Base-by-base conservation (phyloP, 306 rosid genomes). In the Erythrophleum fordii region DNA sequence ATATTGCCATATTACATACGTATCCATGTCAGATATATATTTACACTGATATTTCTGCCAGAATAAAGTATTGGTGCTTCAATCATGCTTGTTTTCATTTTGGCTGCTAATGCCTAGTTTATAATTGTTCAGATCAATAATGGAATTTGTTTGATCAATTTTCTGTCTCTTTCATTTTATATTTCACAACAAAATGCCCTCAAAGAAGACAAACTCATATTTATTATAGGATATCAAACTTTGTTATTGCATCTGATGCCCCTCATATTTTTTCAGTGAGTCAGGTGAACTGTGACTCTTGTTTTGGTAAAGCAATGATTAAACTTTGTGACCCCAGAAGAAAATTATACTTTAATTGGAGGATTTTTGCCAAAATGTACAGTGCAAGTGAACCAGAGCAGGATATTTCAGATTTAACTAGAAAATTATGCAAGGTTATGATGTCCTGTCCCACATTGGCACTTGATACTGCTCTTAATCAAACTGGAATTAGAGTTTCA, bases 401-500 rank as follows among this genome's bases (percentile, higher is more conserved):
- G 37, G 89, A 91, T 5, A 29, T 81, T 68, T 73, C 84, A 10
- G 97, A 91, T 86, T 82, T 86, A 67, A 80, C 79, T 13, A 88
- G 77, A 77, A 70, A 73, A 29, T 81, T 93, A 22, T 89, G 88
- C 75, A 92, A 89, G 77, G 86, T 86, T 59, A 86, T 91, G 91
- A 86, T 88, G 83, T 77, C 96, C 22, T 76, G 76, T 76, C 96
- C 92, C 0, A 41, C 86, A 0, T 52, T 86, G 28, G 86, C 83
- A 45, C 90, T 95, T 31, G 95, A 92, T 37, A 86, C 90, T 29
- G 95, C 95, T 51, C 99, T 95, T 31, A 86, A 91, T 66, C 97
- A 91, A 77, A 83, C 86, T 31, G 97, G 95, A 22, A 77, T 92
- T 49, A 87, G 87, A 80, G 88, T 91, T 72, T 83, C 92, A 12